These are phyloP conservation scores for Rhizoclosmatium globosum DNA, from an alignment of 192 early-diverging fungal genomes.

Conservation along the genomic window DNA sequence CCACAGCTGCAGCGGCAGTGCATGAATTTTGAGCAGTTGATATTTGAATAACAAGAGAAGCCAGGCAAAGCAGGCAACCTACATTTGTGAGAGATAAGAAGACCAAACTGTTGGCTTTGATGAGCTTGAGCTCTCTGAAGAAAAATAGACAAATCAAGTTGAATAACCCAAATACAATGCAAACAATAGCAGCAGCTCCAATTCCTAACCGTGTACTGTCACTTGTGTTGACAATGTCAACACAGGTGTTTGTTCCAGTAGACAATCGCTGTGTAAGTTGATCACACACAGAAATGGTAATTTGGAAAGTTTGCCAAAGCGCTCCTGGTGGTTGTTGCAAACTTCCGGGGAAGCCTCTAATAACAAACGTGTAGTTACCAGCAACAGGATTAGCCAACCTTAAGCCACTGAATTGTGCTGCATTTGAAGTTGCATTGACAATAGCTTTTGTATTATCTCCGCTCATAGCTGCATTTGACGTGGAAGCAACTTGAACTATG, in stretches of 20 bases:
- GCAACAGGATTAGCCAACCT: not conserved
- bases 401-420: not conserved
- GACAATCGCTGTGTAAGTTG: not conserved
- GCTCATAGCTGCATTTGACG: not conserved
- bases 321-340: conserved; percentile 2
- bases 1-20: not conserved
- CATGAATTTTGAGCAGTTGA: not conserved
- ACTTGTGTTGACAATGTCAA: not conserved
- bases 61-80: not conserved
- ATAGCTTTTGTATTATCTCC: conserved; percentile 24
- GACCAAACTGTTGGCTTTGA: not conserved
- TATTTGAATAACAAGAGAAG: conserved; percentile 1
- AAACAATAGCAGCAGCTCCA: not conserved
- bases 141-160: not conserved
- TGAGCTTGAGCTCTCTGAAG: not conserved
- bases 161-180: not conserved
- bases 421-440: not conserved
- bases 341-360: not conserved
- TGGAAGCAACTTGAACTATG: not conserved
- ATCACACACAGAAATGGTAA: conserved; percentile 11
- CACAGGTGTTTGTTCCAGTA: not conserved
- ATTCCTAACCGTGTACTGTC: not conserved
- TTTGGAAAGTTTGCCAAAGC: not conserved
- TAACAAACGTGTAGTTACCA: not conserved
- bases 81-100: not conserved